Percentiles rank a stretch among this genome's conserved stretches.
Conservation (phyloP, 2,329 filamentous ascomycete species). For the Biscogniauxia sp. region DNA sequence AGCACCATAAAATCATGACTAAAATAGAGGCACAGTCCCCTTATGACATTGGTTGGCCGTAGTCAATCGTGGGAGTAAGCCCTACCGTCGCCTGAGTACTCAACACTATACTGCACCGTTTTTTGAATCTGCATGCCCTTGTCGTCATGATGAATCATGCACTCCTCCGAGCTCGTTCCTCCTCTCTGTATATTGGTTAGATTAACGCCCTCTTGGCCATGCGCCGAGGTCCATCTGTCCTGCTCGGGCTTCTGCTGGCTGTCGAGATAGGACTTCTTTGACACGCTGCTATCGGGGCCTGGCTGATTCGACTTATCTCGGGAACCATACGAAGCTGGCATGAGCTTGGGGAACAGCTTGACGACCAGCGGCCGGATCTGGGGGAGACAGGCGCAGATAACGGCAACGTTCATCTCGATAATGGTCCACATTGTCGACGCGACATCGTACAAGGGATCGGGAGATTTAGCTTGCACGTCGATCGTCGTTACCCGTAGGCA, state of each 20-base stretch:
- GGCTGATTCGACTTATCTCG: constrained; percentile 11
- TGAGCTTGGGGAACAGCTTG: constrained; percentile 28
- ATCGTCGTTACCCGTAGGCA: constrained; percentile 40
- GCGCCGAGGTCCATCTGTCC: constrained; percentile 18
- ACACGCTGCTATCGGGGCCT: constrained; percentile 7
- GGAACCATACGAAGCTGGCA: constrained; percentile 20
- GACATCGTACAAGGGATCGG: constrained; percentile 32
- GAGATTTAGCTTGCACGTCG: constrained; percentile 29
- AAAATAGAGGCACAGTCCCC: not conserved
- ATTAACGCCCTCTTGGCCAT: constrained; percentile 15
- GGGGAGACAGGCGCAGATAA: constrained; percentile 37
- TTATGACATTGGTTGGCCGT: not conserved
- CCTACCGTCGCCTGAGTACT: constrained; percentile 20
- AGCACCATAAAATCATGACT: not conserved
- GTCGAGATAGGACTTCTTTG: constrained; percentile 10
- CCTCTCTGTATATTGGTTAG: constrained; percentile 18
- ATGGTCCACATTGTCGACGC: constrained; percentile 36
- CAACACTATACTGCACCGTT: constrained; percentile 30
- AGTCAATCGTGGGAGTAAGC: not conserved
- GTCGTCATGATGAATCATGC: constrained; percentile 18
- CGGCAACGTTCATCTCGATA: constrained; percentile 39
- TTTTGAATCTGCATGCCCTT: constrained; percentile 24
- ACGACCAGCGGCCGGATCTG: constrained; percentile 31
- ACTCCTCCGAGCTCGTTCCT: constrained; percentile 17
- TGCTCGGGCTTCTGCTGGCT: constrained; percentile 15